Evolutionary conservation across 2,329 filamentous ascomycete genomes (phyloP).

Genomic region (Neonectria ditissima): DNA sequence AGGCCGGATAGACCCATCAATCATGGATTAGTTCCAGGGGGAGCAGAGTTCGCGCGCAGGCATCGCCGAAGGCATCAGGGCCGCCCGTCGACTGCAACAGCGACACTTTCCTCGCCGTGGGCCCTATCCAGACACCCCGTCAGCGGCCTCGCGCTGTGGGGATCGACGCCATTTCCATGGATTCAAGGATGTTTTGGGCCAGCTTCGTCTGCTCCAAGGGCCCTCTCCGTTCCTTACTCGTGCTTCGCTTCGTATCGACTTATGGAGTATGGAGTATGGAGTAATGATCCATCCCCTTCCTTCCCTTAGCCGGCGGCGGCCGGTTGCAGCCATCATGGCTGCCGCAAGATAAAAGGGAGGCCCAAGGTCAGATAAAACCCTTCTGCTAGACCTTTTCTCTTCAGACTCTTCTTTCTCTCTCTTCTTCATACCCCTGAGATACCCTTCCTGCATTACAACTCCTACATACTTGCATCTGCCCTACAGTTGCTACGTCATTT

Average conservation of each 20-base stretch:
- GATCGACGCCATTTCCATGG: constrained; percentile 36
- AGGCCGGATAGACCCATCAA: background rate
- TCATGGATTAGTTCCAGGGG: too few relatives aligned
- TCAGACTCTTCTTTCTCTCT: constrained; percentile 4
- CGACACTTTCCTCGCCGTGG: background rate
- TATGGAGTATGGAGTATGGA: background rate
- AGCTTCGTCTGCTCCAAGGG: background rate
- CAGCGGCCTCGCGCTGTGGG: constrained; percentile 13
- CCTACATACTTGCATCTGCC: constrained; percentile 5
- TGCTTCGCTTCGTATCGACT: background rate
- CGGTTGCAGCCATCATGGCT: constrained; percentile 40
- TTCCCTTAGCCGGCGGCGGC: constrained; percentile 37
- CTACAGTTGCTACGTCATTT: constrained; percentile 39
- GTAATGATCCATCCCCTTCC: constrained; percentile 18
- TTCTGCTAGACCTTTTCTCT: constrained; percentile 12
- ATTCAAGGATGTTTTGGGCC: background rate
- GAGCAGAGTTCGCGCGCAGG: background rate
- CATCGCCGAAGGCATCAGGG: background rate
- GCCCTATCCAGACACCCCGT: constrained; percentile 25
- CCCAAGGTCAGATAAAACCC: constrained; percentile 36
- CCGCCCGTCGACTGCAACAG: background rate
- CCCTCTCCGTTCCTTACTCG: background rate
- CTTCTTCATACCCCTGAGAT: constrained; percentile 9
- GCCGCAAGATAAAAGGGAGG: constrained; percentile 22
- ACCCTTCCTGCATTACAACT: background rate